These are phyloP conservation scores for Paraphoma chrysanthemicola DNA, from an alignment of 2,329 filamentous ascomycete genomes.

Conservation along the genomic window DNA sequence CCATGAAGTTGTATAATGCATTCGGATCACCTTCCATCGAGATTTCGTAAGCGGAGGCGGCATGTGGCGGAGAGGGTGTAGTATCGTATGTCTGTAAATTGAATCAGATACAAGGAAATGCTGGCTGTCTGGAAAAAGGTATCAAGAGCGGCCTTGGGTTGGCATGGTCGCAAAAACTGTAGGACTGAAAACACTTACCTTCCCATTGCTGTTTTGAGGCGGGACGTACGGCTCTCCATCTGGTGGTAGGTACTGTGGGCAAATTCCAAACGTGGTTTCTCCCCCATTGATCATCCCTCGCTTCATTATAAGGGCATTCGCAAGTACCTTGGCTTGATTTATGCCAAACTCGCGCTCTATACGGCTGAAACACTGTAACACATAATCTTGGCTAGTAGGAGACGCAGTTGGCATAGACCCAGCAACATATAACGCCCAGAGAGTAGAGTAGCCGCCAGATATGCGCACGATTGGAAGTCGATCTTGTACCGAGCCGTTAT, in stretches of 20 bases:
- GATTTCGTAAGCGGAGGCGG: neutral
- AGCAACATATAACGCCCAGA: conserved; percentile 43
- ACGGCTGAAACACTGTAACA: conserved; percentile 61
- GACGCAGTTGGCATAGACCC: conserved; percentile 37
- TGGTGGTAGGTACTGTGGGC: conserved; percentile 20
- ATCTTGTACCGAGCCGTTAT: conserved; percentile 9
- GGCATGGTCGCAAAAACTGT: neutral
- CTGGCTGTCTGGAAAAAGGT: neutral
- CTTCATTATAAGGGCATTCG: conserved; percentile 29
- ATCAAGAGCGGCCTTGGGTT: neutral
- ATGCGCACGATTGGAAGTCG: conserved; percentile 40
- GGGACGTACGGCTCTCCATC: neutral
- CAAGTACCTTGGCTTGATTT: conserved; percentile 40
- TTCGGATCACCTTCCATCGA: neutral
- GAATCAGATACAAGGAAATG: neutral
- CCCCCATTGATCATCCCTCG: conserved; percentile 13
- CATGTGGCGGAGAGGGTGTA: neutral
- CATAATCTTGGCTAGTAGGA: conserved; percentile 29
- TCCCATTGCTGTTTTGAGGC: neutral
- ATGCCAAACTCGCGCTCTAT: conserved; percentile 60
- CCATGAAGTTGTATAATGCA: neutral
- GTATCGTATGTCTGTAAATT: neutral
- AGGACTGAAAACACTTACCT: neutral
- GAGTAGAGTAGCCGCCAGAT: conserved; percentile 37
- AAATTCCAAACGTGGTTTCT: conserved; percentile 7